Evolutionary conservation across 2,329 filamentous ascomycete genomes (phyloP).

Genomic region (Curvularia eragrostidis): DNA sequence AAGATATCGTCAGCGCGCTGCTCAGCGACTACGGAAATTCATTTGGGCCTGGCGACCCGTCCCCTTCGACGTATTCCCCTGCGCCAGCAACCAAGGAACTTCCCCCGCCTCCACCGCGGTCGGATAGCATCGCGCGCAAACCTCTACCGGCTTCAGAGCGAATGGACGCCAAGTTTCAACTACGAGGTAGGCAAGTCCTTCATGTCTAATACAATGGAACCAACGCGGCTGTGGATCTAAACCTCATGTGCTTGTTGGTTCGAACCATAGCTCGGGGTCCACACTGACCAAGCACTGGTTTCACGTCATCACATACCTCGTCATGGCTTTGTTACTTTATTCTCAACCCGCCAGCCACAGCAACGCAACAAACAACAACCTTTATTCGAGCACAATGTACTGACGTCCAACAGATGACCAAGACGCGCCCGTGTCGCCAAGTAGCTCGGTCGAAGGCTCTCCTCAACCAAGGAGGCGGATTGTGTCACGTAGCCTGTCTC

Average conservation of each 20-base stretch:
- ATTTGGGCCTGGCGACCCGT: constrained; percentile 34
- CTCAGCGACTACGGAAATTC: constrained; percentile 48
- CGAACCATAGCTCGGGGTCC: constrained; percentile 1
- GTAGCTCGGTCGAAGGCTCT: constrained; percentile 27
- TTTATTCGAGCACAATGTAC: neutral
- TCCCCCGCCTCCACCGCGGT: constrained; percentile 38
- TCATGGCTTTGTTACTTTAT: neutral
- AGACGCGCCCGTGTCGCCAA: constrained; percentile 20
- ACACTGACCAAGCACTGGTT: constrained; percentile 8
- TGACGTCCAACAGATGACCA: constrained; percentile 21
- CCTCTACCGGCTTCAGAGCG: constrained; percentile 32
- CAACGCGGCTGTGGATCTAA: neutral
- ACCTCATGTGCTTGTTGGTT: constrained; percentile 5
- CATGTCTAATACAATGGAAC: neutral
- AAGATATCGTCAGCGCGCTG: constrained; percentile 49
- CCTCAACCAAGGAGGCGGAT: constrained; percentile 35
- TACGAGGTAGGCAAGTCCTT: constrained; percentile 40
- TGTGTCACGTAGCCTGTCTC: constrained; percentile 42
- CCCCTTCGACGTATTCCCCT: constrained; percentile 32
- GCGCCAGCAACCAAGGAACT: constrained; percentile 41
- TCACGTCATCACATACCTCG: constrained; percentile 9
- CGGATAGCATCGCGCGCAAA: constrained; percentile 34
- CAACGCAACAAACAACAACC: neutral
- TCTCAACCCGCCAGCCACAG: neutral
- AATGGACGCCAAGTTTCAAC: constrained; percentile 43